These are phyloP conservation scores for Hevea brasiliensis DNA, from an alignment of 345 rosid species.

Conservation along the genomic window DNA sequence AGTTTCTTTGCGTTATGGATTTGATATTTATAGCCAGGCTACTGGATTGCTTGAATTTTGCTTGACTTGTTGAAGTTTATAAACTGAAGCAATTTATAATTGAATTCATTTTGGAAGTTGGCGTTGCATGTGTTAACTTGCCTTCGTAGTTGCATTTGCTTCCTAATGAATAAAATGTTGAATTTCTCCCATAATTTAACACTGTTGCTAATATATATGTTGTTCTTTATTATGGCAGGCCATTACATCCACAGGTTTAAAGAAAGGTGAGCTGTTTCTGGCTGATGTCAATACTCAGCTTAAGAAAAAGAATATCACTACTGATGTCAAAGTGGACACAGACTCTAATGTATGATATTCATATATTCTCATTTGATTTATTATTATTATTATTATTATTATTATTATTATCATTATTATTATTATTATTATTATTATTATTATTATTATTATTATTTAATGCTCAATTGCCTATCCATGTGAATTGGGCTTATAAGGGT, in stretches of 20 bases:
- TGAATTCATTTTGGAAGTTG: neutral
- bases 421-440: too few relatives aligned
- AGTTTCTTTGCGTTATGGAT: too few relatives aligned
- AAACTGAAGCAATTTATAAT: too few relatives aligned
- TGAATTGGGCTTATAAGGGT: neutral
- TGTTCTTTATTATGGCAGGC: slow-evolving; percentile 43
- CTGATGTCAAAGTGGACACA: slow-evolving; percentile 86
- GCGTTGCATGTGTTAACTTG: neutral
- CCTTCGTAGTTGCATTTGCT: neutral
- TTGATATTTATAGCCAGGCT: too few relatives aligned
- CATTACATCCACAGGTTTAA: slow-evolving; percentile 66
- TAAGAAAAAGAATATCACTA: slow-evolving; percentile 84
- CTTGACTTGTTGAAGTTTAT: neutral
- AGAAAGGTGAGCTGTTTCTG: slow-evolving; percentile 73
- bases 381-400: neutral
- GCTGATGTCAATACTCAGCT: slow-evolving; percentile 87
- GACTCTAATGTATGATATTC: slow-evolving; percentile 51
- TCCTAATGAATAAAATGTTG: too few relatives aligned
- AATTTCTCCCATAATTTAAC: neutral
- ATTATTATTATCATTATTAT: neutral
- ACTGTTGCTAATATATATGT: neutral
- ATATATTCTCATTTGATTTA: neutral
- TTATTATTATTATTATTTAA: neutral
- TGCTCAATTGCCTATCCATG: neutral
- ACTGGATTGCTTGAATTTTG: neutral